These are phyloP conservation scores for Venturia oleaginea DNA, from an alignment of 2,329 filamentous ascomycete species.

Conservation along the genomic window DNA sequence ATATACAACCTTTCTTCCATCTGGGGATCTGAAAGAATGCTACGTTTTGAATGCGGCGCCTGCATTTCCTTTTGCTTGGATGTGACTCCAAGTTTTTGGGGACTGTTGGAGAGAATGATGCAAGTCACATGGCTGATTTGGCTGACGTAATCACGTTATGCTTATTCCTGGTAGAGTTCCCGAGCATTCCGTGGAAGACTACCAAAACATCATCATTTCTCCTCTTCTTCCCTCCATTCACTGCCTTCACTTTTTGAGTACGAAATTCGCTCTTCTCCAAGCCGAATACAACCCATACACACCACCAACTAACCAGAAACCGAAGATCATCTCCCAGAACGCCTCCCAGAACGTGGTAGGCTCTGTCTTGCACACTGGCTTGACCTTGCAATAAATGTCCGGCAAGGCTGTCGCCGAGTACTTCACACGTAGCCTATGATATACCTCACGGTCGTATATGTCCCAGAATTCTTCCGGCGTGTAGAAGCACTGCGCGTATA, in stretches of 20 bases:
- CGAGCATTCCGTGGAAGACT: not conserved
- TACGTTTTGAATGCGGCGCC: no score
- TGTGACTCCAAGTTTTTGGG: no score
- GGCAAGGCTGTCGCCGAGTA: conserved; percentile 53
- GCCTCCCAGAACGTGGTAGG: not conserved
- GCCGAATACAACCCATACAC: conserved; percentile 4
- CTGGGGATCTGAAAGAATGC: no score
- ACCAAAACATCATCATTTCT: not conserved
- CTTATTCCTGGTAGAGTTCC: not conserved
- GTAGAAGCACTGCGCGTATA: conserved; percentile 63
- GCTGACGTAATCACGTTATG: not conserved
- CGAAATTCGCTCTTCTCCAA: conserved; percentile 6
- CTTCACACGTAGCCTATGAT: conserved; percentile 48
- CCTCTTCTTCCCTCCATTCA: not conserved
- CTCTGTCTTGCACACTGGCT: not conserved
- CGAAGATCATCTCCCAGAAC: conserved; percentile 4
- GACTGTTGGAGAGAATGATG: no score
- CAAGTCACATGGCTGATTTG: no score
- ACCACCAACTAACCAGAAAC: conserved; percentile 8
- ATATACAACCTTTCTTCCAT: no score
- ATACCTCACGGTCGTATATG: conserved; percentile 51
- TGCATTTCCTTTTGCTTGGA: no score
- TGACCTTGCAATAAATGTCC: conserved; percentile 58
- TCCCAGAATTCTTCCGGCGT: conserved; percentile 60
- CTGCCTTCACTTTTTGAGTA: conserved; percentile 8